These are phyloP conservation scores for Wallacemonas sp. DNA, from an alignment of 208 protist genomes.

Conservation along the genomic window DNA sequence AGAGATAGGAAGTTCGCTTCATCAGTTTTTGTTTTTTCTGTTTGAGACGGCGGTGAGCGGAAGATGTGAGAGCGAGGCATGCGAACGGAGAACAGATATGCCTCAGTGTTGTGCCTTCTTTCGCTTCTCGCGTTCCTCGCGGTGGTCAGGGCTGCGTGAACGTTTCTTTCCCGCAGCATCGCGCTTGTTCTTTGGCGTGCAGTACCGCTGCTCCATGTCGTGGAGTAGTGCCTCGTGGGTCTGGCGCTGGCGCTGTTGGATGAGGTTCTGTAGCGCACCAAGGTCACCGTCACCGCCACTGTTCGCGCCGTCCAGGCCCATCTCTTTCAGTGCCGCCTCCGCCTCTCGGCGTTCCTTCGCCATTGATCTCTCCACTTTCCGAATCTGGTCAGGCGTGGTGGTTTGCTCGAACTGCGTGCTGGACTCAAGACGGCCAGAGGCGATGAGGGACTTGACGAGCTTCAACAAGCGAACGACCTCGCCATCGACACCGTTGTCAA, in stretches of 20 bases:
- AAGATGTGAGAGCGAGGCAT: too few relatives aligned
- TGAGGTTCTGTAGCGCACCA: conserved; percentile 61
- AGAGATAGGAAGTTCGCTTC: too few relatives aligned
- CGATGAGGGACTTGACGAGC: conserved; percentile 39
- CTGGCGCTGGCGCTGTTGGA: conserved; percentile 56
- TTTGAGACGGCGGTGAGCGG: too few relatives aligned
- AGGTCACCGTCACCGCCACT: conserved; percentile 16
- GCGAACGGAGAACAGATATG: too few relatives aligned
- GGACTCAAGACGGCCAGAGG: conserved; percentile 22
- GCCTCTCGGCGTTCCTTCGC: conserved; percentile 64
- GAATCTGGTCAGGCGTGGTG: conserved; percentile 29
- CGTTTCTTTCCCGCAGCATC: conserved; percentile 12
- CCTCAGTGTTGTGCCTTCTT: conserved; percentile 11
- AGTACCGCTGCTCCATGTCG: conserved; percentile 69
- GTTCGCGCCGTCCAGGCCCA: conserved; percentile 29
- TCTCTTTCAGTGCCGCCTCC: conserved; percentile 49
- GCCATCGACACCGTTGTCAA: conserved; percentile 63
- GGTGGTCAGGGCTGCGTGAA: conserved; percentile 16
- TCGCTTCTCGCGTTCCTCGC: conserved; percentile 10
- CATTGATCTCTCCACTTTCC: conserved; percentile 47
- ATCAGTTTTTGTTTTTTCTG: too few relatives aligned
- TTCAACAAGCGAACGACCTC: conserved; percentile 59
- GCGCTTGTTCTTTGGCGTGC: too few relatives aligned
- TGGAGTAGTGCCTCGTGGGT: conserved; percentile 64
- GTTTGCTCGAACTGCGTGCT: conserved; percentile 44